A percentile compares a stretch with the other conserved stretches of the same genome.
phyloP scores from a whole-genome alignment of 495 filamentous ascomycete species.

The Extremus antarcticus region DNA sequence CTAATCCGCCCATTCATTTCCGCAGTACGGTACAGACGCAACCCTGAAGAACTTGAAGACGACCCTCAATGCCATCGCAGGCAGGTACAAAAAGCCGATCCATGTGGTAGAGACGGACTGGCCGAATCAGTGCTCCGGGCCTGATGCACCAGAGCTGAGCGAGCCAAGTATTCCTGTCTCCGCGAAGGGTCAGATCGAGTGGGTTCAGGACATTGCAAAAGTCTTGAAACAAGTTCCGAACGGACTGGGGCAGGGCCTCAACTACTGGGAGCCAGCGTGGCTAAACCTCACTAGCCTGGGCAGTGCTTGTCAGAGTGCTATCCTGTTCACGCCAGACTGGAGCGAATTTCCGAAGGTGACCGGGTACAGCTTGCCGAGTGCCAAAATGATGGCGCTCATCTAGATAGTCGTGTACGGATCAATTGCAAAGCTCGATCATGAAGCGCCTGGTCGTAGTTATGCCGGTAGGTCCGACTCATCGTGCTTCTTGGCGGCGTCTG shows the following conservation, averaged over 20 bases:
- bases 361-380: slow-evolving; percentile 27
- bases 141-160: slow-evolving; percentile 27
- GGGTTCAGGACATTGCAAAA: slow-evolving; percentile 29
- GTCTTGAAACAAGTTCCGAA: slow-evolving; percentile 27
- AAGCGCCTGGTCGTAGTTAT: neutral
- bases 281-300: slow-evolving; percentile 31
- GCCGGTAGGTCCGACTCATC: neutral
- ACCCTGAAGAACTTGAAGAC: slow-evolving; percentile 30
- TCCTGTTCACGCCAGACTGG: slow-evolving; percentile 30
- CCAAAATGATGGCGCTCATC: slow-evolving; percentile 24
- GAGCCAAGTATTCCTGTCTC: slow-evolving; percentile 30
- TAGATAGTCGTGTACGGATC: too few relatives aligned
- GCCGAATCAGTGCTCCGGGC: slow-evolving; percentile 32
- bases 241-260: slow-evolving; percentile 32
- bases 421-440: too few relatives aligned
- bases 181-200: slow-evolving; percentile 31
- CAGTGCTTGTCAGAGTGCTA: slow-evolving; percentile 28
- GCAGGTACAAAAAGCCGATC: slow-evolving; percentile 35
- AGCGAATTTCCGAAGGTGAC: slow-evolving; percentile 23
- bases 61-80: slow-evolving; percentile 28
- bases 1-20: too few relatives aligned
- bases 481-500: neutral
- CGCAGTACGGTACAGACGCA: slow-evolving; percentile 33
- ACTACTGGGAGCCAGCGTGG: slow-evolving; percentile 40
- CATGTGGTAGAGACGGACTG: slow-evolving; percentile 40